Base-by-base conservation (phyloP, 257 asterid genomes). In the Solanum neorickii region DNA sequence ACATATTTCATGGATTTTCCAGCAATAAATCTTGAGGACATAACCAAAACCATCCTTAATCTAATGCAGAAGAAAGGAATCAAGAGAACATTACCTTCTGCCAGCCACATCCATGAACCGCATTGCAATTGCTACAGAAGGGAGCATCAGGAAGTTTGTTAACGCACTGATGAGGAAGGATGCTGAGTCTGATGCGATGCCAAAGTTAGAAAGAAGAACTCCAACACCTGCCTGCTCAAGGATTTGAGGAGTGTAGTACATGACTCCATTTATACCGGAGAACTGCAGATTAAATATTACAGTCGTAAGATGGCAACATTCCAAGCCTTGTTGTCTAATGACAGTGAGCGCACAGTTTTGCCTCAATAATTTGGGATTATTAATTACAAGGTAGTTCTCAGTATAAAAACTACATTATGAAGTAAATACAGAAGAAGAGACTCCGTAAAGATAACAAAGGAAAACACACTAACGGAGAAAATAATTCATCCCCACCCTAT, bases 161-260 rank as follows among this genome's bases (percentile, higher is more conserved):
- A 93, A 56, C 15, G 91, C 95, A 78, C 96, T 94, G 86, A 95
- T 94, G 87, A 96, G 96, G 92, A 96, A 96, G 82, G 97, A 93
- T 37, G 98, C 94, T 11, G 99, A 93, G 84, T 90, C 92, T 7
- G 99, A 91, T 62, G 93, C 93, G 25, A 96, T 44, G 76, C 98
- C 98, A 20, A 96, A 97, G 89, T 92, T 93, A 25, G 96, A 90
- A 42, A 96, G 95, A 87, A 96, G 95, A 89, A 96, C 98, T 6
- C 87, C 94, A 2, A 96, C 99, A 7, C 99, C 99, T 18, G 99
- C 99, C 94, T 96, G 98, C 87, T 93, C 90, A 46, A 96, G 98
- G 89, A 96, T 95, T 92, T 96, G 99, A 73, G 99, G 99, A 13
- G 99, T 95, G 91, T 96, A 96, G 93, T 96, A 96, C 92, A 96